A percentile compares a stretch with the other conserved stretches of the same genome.
These are phyloP conservation scores for Annulohypoxylon bovei DNA, from an alignment of 495 filamentous ascomycete genomes.

Conservation along the genomic window DNA sequence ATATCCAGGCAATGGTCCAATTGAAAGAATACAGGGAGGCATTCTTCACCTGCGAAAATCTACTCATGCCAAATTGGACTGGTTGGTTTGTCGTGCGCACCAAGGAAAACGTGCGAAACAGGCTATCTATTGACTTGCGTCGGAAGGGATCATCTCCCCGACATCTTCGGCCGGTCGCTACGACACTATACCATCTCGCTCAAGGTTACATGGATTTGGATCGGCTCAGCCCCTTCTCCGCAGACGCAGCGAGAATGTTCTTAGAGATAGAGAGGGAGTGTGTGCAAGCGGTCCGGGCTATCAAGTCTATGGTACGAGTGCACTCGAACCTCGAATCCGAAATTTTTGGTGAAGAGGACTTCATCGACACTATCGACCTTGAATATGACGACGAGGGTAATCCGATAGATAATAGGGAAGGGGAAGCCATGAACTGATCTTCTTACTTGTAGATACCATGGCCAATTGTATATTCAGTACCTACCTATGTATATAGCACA, in stretches of 20 bases:
- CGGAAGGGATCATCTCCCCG: conserved; percentile 44
- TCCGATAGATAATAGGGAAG: background rate
- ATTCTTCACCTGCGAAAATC: conserved; percentile 73
- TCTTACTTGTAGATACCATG: background rate
- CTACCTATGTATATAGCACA: conserved; percentile 3
- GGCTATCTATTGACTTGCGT: conserved; percentile 51
- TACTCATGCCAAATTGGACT: conserved; percentile 77
- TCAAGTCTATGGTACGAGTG: conserved; percentile 48
- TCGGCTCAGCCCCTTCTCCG: conserved; percentile 47
- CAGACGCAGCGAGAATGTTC: conserved; percentile 35
- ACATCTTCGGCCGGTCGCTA: conserved; percentile 49
- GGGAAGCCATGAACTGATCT: background rate
- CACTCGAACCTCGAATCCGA: conserved; percentile 42
- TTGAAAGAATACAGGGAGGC: conserved; percentile 58
- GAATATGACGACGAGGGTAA: conserved; percentile 6
- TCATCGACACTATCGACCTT: conserved; percentile 3
- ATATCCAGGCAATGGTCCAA: conserved; percentile 62
- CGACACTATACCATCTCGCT: conserved; percentile 53
- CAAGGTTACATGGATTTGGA: conserved; percentile 54
- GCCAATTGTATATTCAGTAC: conserved; percentile 2
- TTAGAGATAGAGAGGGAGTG: conserved; percentile 43
- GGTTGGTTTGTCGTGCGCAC: conserved; percentile 66
- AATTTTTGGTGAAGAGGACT: conserved; percentile 37
- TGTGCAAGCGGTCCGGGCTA: conserved; percentile 44
- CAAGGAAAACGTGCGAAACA: conserved; percentile 24